phyloP scores from a whole-genome alignment of 805 yeast genomes.

The Nakazawaea wyomingensis region DNA sequence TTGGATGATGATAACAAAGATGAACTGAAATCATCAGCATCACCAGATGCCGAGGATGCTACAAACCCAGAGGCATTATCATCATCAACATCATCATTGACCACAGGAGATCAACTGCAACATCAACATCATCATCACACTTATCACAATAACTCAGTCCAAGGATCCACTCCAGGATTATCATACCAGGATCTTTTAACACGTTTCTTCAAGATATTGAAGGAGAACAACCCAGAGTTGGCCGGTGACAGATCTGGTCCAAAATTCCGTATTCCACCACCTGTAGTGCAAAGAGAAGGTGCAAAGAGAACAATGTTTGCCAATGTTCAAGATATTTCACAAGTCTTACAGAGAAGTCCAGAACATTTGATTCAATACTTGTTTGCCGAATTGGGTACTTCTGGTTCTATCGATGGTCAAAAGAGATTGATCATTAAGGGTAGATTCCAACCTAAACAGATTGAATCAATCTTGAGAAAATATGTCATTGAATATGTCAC shows the following conservation, averaged over 20 bases:
- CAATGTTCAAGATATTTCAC: slow-evolving; percentile 90
- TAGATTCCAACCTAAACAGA: slow-evolving; percentile 95
- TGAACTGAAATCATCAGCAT: no score
- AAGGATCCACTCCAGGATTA: slow-evolving; percentile 45
- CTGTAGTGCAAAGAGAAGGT: slow-evolving; percentile 95
- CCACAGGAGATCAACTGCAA: slow-evolving; percentile 16
- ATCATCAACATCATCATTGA: slow-evolving; percentile 26
- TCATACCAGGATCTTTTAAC: slow-evolving; percentile 74
- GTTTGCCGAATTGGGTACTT: slow-evolving; percentile 98
- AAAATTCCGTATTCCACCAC: slow-evolving; percentile 96
- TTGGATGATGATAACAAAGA: slow-evolving; percentile 47
- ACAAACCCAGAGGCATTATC: no score
- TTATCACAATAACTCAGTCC: slow-evolving; percentile 21
- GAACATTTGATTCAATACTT: slow-evolving; percentile 95
- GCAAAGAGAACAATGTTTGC: slow-evolving; percentile 93
- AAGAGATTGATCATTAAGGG: slow-evolving; percentile 97
- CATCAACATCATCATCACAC: background rate
- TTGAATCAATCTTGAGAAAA: slow-evolving; percentile 93
- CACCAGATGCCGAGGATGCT: no score
- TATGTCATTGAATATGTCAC: slow-evolving; percentile 96
- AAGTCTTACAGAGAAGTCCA: slow-evolving; percentile 91
- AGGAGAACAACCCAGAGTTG: slow-evolving; percentile 93
- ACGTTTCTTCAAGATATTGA: slow-evolving; percentile 81
- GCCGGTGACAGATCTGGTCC: slow-evolving; percentile 94
- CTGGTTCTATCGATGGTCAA: slow-evolving; percentile 98